These are phyloP conservation scores for Leishmania martiniquensis DNA, from an alignment of 208 protist species.

Conservation along the genomic window DNA sequence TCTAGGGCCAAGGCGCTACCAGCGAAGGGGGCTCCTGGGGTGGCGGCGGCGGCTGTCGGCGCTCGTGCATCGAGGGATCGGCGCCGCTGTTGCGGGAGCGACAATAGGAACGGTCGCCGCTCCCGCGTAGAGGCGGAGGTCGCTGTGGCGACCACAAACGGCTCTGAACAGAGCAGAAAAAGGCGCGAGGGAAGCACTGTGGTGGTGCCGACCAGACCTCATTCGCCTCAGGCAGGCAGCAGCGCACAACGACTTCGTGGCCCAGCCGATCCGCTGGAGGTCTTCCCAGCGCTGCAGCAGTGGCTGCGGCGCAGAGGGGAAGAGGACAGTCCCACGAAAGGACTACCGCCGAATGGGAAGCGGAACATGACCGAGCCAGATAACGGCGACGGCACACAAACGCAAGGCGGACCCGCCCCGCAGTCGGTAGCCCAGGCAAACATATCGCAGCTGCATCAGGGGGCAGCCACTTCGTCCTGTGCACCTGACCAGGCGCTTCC, in stretches of 20 bases:
- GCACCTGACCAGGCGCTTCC: neutral
- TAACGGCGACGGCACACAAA: neutral
- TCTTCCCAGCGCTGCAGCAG: slow-evolving; percentile 27
- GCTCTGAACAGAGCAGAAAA: neutral
- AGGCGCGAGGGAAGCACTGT: neutral
- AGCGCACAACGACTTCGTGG: neutral
- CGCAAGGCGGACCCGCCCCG: neutral
- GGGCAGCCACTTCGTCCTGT: neutral
- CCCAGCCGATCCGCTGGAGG: slow-evolving; percentile 8
- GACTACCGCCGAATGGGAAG: neutral
- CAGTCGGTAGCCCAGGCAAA: neutral
- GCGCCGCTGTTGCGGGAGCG: neutral
- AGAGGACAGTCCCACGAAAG: neutral
- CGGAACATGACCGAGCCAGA: neutral
- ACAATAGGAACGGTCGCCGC: neutral
- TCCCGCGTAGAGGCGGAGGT: neutral
- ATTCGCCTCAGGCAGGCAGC: neutral
- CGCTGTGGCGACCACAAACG: neutral
- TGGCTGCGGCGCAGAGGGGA: slow-evolving; percentile 4
- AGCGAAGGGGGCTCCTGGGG: neutral
- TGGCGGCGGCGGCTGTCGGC: neutral
- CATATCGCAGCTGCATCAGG: neutral
- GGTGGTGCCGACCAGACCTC: neutral
- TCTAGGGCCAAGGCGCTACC: neutral
- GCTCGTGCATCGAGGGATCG: neutral